Evolutionary conservation across 148 eudicot genomes (phyloP).

Genomic region (Gaultheria prostrata): DNA sequence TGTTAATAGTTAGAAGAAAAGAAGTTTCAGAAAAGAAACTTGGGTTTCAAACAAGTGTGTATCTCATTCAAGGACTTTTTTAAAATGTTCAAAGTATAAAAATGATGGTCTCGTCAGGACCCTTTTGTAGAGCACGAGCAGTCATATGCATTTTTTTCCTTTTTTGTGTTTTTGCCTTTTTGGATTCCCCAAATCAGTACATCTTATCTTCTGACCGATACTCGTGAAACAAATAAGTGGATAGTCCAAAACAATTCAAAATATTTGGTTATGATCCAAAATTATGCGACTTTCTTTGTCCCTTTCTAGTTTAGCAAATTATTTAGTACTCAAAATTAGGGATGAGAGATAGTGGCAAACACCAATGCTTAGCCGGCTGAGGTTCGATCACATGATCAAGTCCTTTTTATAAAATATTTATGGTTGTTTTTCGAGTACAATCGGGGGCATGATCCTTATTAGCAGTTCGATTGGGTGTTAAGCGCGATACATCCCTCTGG

Average conservation of each 20-base stretch:
- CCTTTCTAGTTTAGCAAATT: too few species aligned
- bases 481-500: too few species aligned
- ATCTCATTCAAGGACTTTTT: neutral
- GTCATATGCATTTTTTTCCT: neutral
- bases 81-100: neutral
- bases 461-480: too few species aligned
- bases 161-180: neutral
- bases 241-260: neutral
- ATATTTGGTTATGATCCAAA: neutral
- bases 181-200: neutral
- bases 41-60: neutral
- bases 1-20: too few species aligned
- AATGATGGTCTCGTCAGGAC: neutral
- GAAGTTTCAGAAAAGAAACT: too few species aligned
- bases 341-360: too few species aligned
- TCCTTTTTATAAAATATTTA: too few species aligned
- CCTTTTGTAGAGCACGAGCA: neutral
- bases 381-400: too few species aligned
- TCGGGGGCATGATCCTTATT: too few species aligned
- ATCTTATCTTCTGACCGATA: neutral
- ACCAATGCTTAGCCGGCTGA: too few species aligned
- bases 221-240: neutral
- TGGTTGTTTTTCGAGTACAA: too few species aligned
- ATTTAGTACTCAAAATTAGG: too few species aligned
- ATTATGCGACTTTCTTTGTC: neutral